phyloP scores from a whole-genome alignment of 1,284 basidiomycete species.

The Phylloboletellus chloephorus region DNA sequence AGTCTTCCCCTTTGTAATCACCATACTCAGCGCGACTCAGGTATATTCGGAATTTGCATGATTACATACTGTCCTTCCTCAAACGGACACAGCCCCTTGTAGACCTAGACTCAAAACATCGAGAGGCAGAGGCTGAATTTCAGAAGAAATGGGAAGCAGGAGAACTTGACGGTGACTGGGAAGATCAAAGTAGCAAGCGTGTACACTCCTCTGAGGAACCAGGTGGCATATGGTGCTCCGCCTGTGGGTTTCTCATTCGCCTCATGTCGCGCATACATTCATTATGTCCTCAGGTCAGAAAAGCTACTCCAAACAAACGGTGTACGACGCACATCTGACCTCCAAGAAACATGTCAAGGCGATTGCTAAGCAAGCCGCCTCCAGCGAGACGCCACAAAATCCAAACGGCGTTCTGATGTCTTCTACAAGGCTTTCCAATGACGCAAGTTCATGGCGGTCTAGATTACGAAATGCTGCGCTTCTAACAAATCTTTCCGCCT shows the following conservation, averaged over 20 bases:
- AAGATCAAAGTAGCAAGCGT: conserved; percentile 44
- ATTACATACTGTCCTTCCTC: conserved; percentile 83
- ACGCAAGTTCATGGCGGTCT: conserved; percentile 42
- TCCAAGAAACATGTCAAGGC: conserved; percentile 96
- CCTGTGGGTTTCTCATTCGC: conserved; percentile 60
- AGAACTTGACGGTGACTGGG: conserved; percentile 72
- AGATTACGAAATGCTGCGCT: conserved; percentile 69
- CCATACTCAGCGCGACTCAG: conserved; percentile 35
- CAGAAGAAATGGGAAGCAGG: conserved; percentile 75
- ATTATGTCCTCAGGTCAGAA: conserved; percentile 66
- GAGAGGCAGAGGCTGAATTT: conserved; percentile 65
- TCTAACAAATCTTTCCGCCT: conserved; percentile 65
- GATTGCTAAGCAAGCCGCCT: conserved; percentile 61
- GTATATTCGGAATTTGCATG: conserved; percentile 78
- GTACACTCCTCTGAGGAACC: conserved; percentile 38
- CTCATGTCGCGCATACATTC: conserved; percentile 6
- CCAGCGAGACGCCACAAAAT: conserved; percentile 49
- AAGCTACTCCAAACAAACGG: conserved; percentile 93
- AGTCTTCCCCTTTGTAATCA: not conserved
- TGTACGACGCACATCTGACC: conserved; percentile 93
- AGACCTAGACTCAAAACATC: conserved; percentile 72
- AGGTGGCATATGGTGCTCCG: conserved; percentile 89
- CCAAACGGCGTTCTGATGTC: conserved; percentile 51
- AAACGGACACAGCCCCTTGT: conserved; percentile 84
- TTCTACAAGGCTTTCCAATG: conserved; percentile 24